Evolutionary conservation across 108 stramenopile genomes (phyloP), one percentile per base, ranked within the genome.

Genomic region (Nitzschia sp.): DNA sequence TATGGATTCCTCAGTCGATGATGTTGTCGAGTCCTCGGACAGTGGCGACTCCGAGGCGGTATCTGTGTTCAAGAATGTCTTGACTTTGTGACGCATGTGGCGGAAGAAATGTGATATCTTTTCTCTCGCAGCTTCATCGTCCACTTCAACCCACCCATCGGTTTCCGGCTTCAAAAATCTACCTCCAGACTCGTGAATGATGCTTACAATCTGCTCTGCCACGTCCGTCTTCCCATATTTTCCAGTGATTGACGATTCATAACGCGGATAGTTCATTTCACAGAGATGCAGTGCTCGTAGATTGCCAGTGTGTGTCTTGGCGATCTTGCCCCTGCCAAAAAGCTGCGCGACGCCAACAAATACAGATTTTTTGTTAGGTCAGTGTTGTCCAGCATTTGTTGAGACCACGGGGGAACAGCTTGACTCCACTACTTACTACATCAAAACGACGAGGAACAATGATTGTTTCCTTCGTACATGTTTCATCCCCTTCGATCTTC

Each of bases 91-190:
- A 1, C 60, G 36, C 36, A 41, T 61, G 36, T 61, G 60, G n/a
- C 60, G 60, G 41, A 61, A 61, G 32, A 61, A 61, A 34, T 61
- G 60, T 26, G 41, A 1, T 5, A 61, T 61, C 41, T 69, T 69
- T 13, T 58, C 32, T 31, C 68, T 29, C 3, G 68, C 68, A 5
- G 23, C 57, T 28, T 17, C 57, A 2, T 69, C 45, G 16, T 69
- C 57, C 11, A 58, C 57, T 58, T 53, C 45, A 13, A 58, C 27
- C 68, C 68, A 69, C 4, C 68, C 71, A n/a, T n/a, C 63, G 44
- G 47, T 36, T 15, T 48, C 63, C 23, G 25, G 34, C 30, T 11
- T 31, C 3, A 64, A 64, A 27, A 64, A 64, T 15, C 63, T 25
- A 1, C 63, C 63, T 1, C 63, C 63, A 52, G 47, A 64, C 3